phyloP scores from a whole-genome alignment of 441 rosid genomes.

The Pelargonium citronellum region DNA sequence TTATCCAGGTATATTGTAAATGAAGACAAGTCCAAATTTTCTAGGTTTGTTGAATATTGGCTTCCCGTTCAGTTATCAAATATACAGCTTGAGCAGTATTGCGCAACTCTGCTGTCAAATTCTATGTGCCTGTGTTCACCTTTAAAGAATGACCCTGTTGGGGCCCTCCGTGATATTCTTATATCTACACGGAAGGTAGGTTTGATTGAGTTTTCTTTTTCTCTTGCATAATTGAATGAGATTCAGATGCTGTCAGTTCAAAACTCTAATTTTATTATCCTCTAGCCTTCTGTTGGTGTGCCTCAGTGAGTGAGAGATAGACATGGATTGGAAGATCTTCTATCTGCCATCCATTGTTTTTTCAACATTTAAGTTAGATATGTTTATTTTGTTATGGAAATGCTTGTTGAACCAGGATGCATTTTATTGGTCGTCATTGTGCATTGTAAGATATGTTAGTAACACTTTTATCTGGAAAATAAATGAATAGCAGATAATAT shows the following conservation, averaged over 20 bases:
- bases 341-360: background rate
- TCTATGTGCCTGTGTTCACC: conserved; percentile 51
- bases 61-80: conserved; percentile 74
- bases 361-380: background rate
- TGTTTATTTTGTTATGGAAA: background rate
- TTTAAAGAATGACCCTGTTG: conserved; percentile 54
- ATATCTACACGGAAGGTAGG: conserved; percentile 62
- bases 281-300: background rate
- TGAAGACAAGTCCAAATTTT: conserved; percentile 39
- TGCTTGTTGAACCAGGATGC: background rate
- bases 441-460: background rate
- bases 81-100: conserved; percentile 90
- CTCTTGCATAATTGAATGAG: conserved; percentile 16
- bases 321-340: background rate
- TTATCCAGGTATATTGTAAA: conserved; percentile 32
- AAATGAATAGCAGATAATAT: background rate
- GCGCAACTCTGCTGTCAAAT: conserved; percentile 58
- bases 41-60: conserved; percentile 76
- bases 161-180: conserved; percentile 56
- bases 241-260: conserved; percentile 15
- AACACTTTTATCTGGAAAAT: background rate
- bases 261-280: background rate
- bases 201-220: conserved; percentile 15
- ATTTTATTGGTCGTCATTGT: conserved; percentile 1
- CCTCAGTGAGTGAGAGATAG: background rate